Conservation (phyloP, 2,329 filamentous ascomycete species). For the Fusarium transvaalense region DNA sequence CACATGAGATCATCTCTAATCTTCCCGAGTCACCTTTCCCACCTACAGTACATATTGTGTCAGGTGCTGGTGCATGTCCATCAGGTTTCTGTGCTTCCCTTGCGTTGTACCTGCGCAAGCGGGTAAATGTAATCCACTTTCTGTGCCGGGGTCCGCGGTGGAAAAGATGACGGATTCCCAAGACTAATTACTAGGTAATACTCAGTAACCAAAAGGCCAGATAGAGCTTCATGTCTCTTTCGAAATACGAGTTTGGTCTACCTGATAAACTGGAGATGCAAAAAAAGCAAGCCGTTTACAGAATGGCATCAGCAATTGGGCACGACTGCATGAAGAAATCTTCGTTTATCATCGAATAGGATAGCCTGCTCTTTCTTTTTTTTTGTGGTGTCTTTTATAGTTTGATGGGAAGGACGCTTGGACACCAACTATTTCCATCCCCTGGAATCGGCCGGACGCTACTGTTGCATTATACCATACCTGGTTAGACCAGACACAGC, state of each 20-base stretch:
- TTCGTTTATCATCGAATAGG: slow-evolving; percentile 10
- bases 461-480: not conserved
- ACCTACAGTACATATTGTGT: slow-evolving; percentile 19
- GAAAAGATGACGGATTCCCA: not conserved
- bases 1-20: slow-evolving; percentile 25
- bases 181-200: not conserved
- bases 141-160: slow-evolving; percentile 14
- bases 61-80: slow-evolving; percentile 9
- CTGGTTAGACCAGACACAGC: slow-evolving; percentile 15
- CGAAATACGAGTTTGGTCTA: not conserved
- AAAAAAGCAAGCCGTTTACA: not conserved
- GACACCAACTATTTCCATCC: slow-evolving; percentile 15
- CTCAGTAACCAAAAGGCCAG: not conserved
- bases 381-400: not conserved
- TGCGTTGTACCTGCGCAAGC: slow-evolving; percentile 35
- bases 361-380: slow-evolving; percentile 5
- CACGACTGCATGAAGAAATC: not conserved
- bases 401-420: slow-evolving; percentile 15
- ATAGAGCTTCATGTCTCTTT: not conserved
- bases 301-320: not conserved
- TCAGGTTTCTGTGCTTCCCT: slow-evolving; percentile 24
- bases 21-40: slow-evolving; percentile 13
- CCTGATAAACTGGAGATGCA: not conserved
- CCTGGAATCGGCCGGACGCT: slow-evolving; percentile 25
- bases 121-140: slow-evolving; percentile 22